Conservation (phyloP, 2,329 filamentous ascomycete genomes). For the Chrysoporthe deuterocubensis region DNA sequence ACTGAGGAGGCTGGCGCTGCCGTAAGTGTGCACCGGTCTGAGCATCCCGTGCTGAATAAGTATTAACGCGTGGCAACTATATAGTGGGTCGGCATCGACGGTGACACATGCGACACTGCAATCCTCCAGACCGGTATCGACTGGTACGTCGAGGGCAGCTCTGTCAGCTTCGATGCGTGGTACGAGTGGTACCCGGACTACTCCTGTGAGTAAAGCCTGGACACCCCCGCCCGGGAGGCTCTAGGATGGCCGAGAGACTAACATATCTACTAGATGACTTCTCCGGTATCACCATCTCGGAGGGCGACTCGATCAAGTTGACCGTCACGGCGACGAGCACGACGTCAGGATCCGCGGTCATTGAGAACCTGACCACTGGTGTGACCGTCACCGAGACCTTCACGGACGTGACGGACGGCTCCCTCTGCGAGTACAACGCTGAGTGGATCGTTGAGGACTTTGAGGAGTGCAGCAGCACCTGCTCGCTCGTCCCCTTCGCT, state of each 20-base stretch:
- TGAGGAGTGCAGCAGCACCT: slow-evolving; percentile 36
- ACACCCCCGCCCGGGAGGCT: neutral
- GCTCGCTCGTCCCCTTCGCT: slow-evolving; percentile 47
- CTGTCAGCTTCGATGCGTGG: slow-evolving; percentile 57
- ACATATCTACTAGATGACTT: slow-evolving; percentile 24
- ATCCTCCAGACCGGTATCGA: slow-evolving; percentile 63
- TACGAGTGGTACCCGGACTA: slow-evolving; percentile 66
- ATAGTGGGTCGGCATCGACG: slow-evolving; percentile 63
- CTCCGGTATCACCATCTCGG: slow-evolving; percentile 30
- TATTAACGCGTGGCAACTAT: neutral
- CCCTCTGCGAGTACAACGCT: slow-evolving; percentile 59
- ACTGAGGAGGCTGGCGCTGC: slow-evolving; percentile 52
- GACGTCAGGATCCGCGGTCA: slow-evolving; percentile 46
- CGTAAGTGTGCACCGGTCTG: slow-evolving; percentile 5
- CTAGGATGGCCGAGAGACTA: neutral
- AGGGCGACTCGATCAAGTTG: slow-evolving; percentile 35
- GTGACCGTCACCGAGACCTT: slow-evolving; percentile 55
- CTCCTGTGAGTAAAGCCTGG: slow-evolving; percentile 36
- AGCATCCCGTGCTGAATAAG: too few relatives aligned
- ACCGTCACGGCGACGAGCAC: slow-evolving; percentile 43
- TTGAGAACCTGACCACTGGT: slow-evolving; percentile 55
- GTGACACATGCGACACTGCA: slow-evolving; percentile 57
- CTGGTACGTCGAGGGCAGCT: slow-evolving; percentile 49
- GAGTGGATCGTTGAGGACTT: slow-evolving; percentile 68
- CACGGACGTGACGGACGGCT: slow-evolving; percentile 41